Evolutionary conservation across 371 early-diverging fungal genomes (phyloP), one percentile per base, ranked within the genome.

Genomic region (Mucor ambiguus): DNA sequence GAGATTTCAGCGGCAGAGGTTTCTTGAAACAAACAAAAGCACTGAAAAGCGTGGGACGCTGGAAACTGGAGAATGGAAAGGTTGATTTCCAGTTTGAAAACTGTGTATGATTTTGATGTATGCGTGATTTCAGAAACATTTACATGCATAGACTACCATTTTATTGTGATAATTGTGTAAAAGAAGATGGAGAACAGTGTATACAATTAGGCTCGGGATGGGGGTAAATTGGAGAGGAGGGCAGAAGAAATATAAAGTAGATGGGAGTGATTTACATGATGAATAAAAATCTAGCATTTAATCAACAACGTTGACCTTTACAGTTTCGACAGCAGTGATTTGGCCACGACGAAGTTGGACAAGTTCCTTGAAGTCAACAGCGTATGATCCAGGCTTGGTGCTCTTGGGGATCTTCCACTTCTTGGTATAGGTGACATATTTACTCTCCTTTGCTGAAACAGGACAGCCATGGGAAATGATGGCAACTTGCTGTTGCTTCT

Each of bases 361-460:
- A 24, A 56, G 10, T 63, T 80, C 77, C 26, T 67, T 65, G 58
- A 80, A 80, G 38, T 82, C 79, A 57, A 82, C 58, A 16, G 85
- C 85, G 62, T 87, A 87, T 22, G 84, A 81, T 48, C 87, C 87
- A 37, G 87, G 83, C 58, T 80, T 76, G 59, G 78, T 79, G 32
- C 79, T 65, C 11, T 72, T 71, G 52, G 87, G 87, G 38, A 87
- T 72, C 4, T 78, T 84, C 84, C 85, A 87, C n/a, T 60, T 41
- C 57, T 71, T 75, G 60, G 67, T 75, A 57, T 81, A 74, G 16
- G 79, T 79, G 26, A 75, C 72, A 48, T 70, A 79, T 61, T 77
- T 71, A 57, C 63, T 38, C 35, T 72, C 43, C 54, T 62, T 66
- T 22, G 82, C 79, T 43, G 67, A 46, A 32, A 79, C 69, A 43